Evolutionary conservation across 2,329 filamentous ascomycete species (phyloP).

Genomic region (Sordariomycetes sp.): DNA sequence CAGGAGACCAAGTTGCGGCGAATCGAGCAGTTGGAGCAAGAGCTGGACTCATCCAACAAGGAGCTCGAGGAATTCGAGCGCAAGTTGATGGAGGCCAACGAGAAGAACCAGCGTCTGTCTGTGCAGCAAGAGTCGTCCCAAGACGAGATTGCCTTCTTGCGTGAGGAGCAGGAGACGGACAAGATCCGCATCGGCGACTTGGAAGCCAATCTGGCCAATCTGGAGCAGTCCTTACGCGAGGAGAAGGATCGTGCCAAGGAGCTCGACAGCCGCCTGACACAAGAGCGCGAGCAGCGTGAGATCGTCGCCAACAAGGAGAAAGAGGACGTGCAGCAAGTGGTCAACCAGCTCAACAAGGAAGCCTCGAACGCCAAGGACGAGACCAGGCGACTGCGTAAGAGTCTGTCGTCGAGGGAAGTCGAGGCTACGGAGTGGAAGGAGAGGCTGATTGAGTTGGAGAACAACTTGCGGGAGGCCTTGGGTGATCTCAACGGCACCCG

Average conservation of each 20-base stretch:
- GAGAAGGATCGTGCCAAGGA: conserved; percentile 71
- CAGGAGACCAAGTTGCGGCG: conserved; percentile 68
- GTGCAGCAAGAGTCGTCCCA: conserved; percentile 91
- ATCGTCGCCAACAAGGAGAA: conserved; percentile 82
- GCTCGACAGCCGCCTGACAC: conserved; percentile 63
- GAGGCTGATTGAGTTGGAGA: conserved; percentile 81
- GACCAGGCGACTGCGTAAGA: conserved; percentile 71
- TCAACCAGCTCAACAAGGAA: conserved; percentile 88
- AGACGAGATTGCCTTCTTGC: conserved; percentile 85
- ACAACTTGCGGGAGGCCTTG: conserved; percentile 74
- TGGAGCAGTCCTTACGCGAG: conserved; percentile 72
- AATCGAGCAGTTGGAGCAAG: conserved; percentile 75
- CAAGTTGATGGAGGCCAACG: conserved; percentile 73
- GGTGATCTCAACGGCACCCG: conserved; percentile 82
- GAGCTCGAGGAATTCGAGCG: conserved; percentile 82
- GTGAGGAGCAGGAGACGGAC: conserved; percentile 93
- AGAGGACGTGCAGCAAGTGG: conserved; percentile 85
- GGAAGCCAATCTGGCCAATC: conserved; percentile 70
- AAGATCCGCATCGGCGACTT: conserved; percentile 97
- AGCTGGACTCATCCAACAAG: conserved; percentile 73
- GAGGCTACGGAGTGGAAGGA: conserved; percentile 90
- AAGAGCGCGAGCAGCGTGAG: conserved; percentile 80
- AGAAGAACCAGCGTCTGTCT: conserved; percentile 77
- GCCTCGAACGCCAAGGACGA: conserved; percentile 78
- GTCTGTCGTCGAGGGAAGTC: conserved; percentile 71